Evolutionary conservation across 2,329 filamentous ascomycete species (phyloP).

Genomic region (Dactylella cylindrospora): DNA sequence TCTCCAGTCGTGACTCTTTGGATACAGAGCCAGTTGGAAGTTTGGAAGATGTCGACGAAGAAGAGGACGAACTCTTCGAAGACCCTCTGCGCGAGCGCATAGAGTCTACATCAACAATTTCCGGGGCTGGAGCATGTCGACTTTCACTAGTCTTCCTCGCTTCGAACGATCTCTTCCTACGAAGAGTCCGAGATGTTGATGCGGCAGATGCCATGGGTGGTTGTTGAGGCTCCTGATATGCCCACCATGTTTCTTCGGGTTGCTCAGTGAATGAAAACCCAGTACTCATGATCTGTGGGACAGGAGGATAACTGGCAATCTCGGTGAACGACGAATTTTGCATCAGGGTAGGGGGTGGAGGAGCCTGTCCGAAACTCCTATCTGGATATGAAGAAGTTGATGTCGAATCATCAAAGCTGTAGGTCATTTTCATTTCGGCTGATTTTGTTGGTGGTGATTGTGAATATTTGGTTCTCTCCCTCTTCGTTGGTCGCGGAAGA

Average conservation of each 20-base stretch:
- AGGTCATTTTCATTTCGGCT: conserved; percentile 35
- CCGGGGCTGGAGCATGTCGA: conserved; percentile 12
- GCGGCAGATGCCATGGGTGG: conserved; percentile 19
- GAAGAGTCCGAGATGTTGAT: conserved; percentile 25
- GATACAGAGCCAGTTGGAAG: conserved; percentile 15
- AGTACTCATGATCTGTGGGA: conserved; percentile 42
- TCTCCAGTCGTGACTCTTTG: conserved; percentile 29
- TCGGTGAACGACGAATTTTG: conserved; percentile 33
- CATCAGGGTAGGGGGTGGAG: conserved; percentile 27
- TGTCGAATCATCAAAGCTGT: conserved; percentile 44
- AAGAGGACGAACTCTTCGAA: conserved; percentile 26
- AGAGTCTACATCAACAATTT: conserved; percentile 40
- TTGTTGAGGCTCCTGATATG: conserved; percentile 29
- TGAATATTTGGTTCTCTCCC: conserved; percentile 41
- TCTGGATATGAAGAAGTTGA: conserved; percentile 41
- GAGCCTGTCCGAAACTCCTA: conserved; percentile 38
- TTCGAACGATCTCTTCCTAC: conserved; percentile 39
- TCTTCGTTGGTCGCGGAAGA: conserved; percentile 27
- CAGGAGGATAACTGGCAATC: conserved; percentile 37
- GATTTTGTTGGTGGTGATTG: conserved; percentile 24
- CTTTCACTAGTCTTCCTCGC: conserved; percentile 23
- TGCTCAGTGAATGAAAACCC: conserved; percentile 34
- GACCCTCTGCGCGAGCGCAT: conserved; percentile 41
- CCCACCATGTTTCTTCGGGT: conserved; percentile 30
- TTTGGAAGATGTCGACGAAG: conserved; percentile 24